These are phyloP conservation scores for Nyssa sinensis DNA, from an alignment of 148 eudicot species.

Conservation along the genomic window DNA sequence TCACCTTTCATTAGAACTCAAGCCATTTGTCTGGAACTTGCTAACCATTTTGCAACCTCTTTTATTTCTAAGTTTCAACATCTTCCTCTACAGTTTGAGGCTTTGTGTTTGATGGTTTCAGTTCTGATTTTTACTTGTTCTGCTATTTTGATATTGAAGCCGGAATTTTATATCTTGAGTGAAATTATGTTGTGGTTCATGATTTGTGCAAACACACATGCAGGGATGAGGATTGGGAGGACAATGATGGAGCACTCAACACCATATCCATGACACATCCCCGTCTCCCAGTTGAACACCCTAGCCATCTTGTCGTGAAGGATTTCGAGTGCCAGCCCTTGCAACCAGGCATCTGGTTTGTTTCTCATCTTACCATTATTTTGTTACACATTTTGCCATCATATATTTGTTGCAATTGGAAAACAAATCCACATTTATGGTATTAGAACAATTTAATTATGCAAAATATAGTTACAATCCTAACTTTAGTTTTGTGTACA, in stretches of 20 bases:
- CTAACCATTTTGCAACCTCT: not conserved
- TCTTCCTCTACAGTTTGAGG: not conserved
- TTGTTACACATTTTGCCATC: conserved; percentile 13
- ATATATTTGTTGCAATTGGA: not conserved
- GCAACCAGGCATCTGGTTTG: conserved; percentile 90
- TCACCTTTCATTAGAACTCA: no score
- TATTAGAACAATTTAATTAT: not conserved
- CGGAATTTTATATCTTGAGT: not conserved
- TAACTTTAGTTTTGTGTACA: not conserved
- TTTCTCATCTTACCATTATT: conserved; percentile 21
- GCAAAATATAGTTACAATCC: conserved; percentile 1
- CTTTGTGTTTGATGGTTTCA: not conserved
- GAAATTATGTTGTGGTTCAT: not conserved
- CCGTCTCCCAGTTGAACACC: conserved; percentile 77
- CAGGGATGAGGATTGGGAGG: conserved; percentile 99
- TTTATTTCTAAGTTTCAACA: not conserved
- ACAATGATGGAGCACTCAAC: conserved; percentile 94
- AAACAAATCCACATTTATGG: not conserved
- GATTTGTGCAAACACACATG: conserved; percentile 10
- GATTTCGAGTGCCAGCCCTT: conserved; percentile 80
- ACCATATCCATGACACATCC: conserved; percentile 93
- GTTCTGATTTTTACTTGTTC: not conserved
- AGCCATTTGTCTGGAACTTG: not conserved
- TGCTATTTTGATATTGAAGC: not conserved
- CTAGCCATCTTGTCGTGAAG: conserved; percentile 50